Evolutionary conservation across 2,329 filamentous ascomycete genomes (phyloP), one percentile per base, ranked within the genome.

Genomic region (Colletotrichum tamarilloi): DNA sequence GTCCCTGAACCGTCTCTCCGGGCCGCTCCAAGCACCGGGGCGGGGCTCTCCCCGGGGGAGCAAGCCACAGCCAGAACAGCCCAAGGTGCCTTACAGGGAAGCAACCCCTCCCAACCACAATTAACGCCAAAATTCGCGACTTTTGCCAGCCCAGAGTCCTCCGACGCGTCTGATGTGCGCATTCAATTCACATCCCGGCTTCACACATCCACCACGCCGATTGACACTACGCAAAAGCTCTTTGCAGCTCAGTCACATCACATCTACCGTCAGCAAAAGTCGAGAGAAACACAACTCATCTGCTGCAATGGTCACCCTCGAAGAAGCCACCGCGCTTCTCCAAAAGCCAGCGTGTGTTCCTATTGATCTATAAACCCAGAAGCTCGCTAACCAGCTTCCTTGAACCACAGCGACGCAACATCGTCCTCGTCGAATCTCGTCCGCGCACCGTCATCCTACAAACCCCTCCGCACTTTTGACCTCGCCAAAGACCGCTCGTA

Each of bases 401-500:
- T 26, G 8, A 8, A n/a, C 19, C 42, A 30, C 56, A 73, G 70
- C 35, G 67, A 73, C 22, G 70, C 60, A 38, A 62, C 60, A 35
- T 46, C 59, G 22, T 32, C 68, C 42, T 28, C 62, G 30, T 35
- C 28, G 42, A 35, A 55, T 14, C 83, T 89, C 26, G 84, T 90
- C 62, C 92, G 92, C 68, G 85, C 82, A 59, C 77, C 86, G 76
- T 88, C 88, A 9, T 80, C 80, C 68, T 98, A 98, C 86, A 92
- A 91, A 69, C 92, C 96, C 0, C 87, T 97, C 32, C 85, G 91
- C 67, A 93, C 92, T 8, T 98, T 95, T 82, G 85, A 86, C 62
- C 90, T 98, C 11, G 89, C 93, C 28, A 92, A 89, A 78, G 85
- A 89, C 72, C 89, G 89, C 74, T 93, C 95, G 67, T 99, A 98